A percentile compares a stretch with the other conserved stretches of the same genome.
These are phyloP conservation scores for Myrmaecium sp. DNA, from an alignment of 2,329 filamentous ascomycete genomes.

Conservation along the genomic window DNA sequence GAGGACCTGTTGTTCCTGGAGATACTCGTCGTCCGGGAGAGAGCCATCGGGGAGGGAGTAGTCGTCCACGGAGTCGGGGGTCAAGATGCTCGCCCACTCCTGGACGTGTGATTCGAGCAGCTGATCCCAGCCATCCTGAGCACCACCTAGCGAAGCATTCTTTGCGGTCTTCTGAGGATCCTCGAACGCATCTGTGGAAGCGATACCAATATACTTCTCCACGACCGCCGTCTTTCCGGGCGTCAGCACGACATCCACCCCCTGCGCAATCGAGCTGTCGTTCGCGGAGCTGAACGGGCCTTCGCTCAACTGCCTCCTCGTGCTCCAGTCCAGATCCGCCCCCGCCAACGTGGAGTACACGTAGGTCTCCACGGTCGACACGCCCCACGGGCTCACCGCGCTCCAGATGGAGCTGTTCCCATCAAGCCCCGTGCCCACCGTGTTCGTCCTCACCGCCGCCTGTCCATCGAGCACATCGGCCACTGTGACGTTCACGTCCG, in stretches of 20 bases:
- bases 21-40: constrained; percentile 38
- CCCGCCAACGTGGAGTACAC: constrained; percentile 35
- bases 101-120: constrained; percentile 38
- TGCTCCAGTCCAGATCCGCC: not conserved
- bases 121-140: constrained; percentile 35
- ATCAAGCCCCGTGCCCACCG: constrained; percentile 39
- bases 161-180: constrained; percentile 39
- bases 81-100: constrained; percentile 47
- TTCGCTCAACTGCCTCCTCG: constrained; percentile 28
- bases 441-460: constrained; percentile 47
- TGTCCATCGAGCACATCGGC: constrained; percentile 53
- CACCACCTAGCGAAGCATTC: constrained; percentile 34
- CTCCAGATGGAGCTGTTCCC: constrained; percentile 41
- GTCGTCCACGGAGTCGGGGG: constrained; percentile 44
- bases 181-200: constrained; percentile 50
- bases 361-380: constrained; percentile 46
- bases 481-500: constrained; percentile 40
- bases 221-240: constrained; percentile 38
- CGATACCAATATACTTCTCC: constrained; percentile 51
- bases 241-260: constrained; percentile 35
- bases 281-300: constrained; percentile 38
- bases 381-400: constrained; percentile 44
- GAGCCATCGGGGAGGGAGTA: constrained; percentile 40
- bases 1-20: constrained; percentile 39
- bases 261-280: constrained; percentile 47